Percentiles rank a stretch among this genome's conserved stretches.
Conservation (phyloP, 805 yeast genomes). For the Ogataea methanolica region DNA sequence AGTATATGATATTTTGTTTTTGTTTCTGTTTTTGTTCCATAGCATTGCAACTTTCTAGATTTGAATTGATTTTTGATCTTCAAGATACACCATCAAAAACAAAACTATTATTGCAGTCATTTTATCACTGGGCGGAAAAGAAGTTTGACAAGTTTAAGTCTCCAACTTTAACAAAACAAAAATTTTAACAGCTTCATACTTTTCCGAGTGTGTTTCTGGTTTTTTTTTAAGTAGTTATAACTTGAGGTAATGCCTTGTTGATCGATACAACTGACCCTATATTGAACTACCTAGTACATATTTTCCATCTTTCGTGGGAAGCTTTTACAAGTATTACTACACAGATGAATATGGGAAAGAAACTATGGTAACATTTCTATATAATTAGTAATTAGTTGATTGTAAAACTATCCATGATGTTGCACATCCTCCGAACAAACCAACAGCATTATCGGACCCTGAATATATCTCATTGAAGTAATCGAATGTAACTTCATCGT, state of each 20-base stretch:
- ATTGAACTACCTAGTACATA: conserved; percentile 68
- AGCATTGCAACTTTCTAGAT: no score
- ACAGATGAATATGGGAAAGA: conserved; percentile 80
- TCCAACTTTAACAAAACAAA: no score
- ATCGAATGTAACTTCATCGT: conserved; percentile 32
- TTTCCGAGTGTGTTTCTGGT: background rate
- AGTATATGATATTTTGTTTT: no score
- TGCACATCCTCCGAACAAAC: conserved; percentile 61
- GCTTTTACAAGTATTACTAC: conserved; percentile 20
- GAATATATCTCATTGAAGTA: conserved; percentile 32
- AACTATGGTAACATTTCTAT: conserved; percentile 56
- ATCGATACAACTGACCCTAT: conserved; percentile 61
- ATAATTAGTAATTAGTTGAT: background rate
- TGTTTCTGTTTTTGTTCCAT: no score
- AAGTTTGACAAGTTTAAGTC: conserved; percentile 6
- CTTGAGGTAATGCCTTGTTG: conserved; percentile 4
- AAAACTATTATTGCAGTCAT: background rate
- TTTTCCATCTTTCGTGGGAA: conserved; percentile 63
- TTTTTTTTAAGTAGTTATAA: background rate
- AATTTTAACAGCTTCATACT: background rate
- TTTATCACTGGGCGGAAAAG: conserved; percentile 15
- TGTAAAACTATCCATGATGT: conserved; percentile 51
- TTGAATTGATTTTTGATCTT: no score
- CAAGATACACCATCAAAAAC: background rate
- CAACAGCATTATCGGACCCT: conserved; percentile 21